Conservation (phyloP, 2,329 filamentous ascomycete genomes). For the Colletotrichum acutatum region DNA sequence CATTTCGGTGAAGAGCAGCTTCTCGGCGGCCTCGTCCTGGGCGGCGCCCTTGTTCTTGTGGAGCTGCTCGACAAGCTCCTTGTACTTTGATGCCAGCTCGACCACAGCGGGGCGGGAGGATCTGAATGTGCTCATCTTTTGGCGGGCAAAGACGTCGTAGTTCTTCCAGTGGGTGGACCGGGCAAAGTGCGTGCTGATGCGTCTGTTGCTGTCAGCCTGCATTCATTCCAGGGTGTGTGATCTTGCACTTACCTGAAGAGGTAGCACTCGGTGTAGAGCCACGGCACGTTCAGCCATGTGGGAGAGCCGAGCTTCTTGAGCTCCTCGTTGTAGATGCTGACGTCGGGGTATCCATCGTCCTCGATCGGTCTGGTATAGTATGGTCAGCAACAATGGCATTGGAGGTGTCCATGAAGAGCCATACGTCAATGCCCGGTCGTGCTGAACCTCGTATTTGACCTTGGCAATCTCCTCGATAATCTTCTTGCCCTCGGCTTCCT, state of each 20-base stretch:
- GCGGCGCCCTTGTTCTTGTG: constrained; percentile 62
- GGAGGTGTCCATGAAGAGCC: constrained; percentile 39
- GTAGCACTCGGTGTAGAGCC: constrained; percentile 96
- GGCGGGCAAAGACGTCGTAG: constrained; percentile 89
- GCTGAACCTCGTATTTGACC: constrained; percentile 95
- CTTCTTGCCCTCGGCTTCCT: constrained; percentile 82
- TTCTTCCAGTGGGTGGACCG: constrained; percentile 84
- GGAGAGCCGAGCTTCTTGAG: constrained; percentile 78
- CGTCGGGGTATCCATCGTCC: constrained; percentile 82
- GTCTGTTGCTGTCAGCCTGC: constrained; percentile 61
- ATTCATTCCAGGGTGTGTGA: too few species aligned
- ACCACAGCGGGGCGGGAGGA: constrained; percentile 89
- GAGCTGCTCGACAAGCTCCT: constrained; percentile 76
- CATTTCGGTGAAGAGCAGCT: constrained; percentile 88
- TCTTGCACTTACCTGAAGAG: constrained; percentile 89
- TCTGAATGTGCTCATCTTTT: constrained; percentile 92
- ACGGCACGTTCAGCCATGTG: constrained; percentile 85
- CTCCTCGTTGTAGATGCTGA: constrained; percentile 87
- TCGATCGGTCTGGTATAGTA: constrained; percentile 68
- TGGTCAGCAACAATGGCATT: not conserved
- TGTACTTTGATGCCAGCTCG: constrained; percentile 84
- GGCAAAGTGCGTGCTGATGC: constrained; percentile 82
- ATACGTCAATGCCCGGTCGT: constrained; percentile 83
- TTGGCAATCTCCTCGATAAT: constrained; percentile 83
- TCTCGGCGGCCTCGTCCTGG: constrained; percentile 74